Base-by-base conservation (phyloP, 2,329 filamentous ascomycete genomes). In the Pleomassaria siparia region DNA sequence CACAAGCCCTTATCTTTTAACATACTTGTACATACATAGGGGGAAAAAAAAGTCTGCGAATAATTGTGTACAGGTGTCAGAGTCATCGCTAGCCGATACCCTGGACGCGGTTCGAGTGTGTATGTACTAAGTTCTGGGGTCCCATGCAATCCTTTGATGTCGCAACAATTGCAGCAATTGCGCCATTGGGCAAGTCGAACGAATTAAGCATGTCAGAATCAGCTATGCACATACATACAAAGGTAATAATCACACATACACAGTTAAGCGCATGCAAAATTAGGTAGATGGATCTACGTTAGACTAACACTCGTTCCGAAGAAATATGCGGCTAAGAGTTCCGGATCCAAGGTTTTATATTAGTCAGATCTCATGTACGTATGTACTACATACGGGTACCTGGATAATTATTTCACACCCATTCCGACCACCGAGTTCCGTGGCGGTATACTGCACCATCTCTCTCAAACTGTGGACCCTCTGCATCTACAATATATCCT, bases 401-500 rank as follows among this genome's bases (percentile, higher is more conserved):
- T n/a, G n/a, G n/a, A 43, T 10, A 13, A n/a, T 16, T 7, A 8
- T 10, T 9, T 32, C 40, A 48, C 21, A 43, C 45, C 45, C 45
- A 48, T 2, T 48, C 45, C 6, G 24, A 35, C 45, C 45, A 48
- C 8, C 11, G 39, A 33, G n/a, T 29, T n/a, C 26, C 26, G 18
- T 48, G 29, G 15, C 40, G 32, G 29, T 44, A 44, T 8, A 41
- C 46, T 22, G 41, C 3, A 13, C 46, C 46, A 25, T 48, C 40
- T 16, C 33, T 30, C 15, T 48, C 46, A 29, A 45, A 45, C 25
- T 44, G 28, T 7, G 79, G 77, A 0, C 82, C 82, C 60, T 86
- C 82, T 2, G 78, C 76, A 25, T 74, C 73, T 0, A 79, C 32
- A 25, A 85, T 70, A 53, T 86, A 83, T 2, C 82, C 83, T 25